Base-by-base conservation (phyloP, 2,329 filamentous ascomycete genomes). In the Ambrosiella cleistominuta region DNA sequence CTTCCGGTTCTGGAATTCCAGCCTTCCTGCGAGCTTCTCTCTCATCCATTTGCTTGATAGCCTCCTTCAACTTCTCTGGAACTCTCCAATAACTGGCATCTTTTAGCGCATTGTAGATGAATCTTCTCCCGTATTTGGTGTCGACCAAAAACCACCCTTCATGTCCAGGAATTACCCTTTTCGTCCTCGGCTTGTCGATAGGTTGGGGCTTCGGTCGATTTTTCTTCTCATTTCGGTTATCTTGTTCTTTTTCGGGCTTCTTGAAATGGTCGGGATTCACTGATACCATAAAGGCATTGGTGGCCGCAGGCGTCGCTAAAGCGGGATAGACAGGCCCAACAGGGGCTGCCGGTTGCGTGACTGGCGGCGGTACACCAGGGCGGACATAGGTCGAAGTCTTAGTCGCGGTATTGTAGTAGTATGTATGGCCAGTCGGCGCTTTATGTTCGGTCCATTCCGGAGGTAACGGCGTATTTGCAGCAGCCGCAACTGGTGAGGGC, bases 71-170 rank as follows among this genome's bases (percentile, higher is more conserved):
- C 67, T 93, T 84, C 58, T 88, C 81, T 0, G 93, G 93, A 65
- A 96, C 93, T 65, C 88, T 88, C 93, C 94, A 98, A 69, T 89
- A 89, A 69, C 90, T 97, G 63, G 89, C 78, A 42, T 91, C 86
- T 63, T 91, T 95, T 57, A 79, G 78, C 0, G 83, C 80, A 64
- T 98, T 95, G 72, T 95, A 87, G 1, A 90, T 89, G 66, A 98
- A 98, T 56, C 90, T 80, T 59, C 93, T 78, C 19, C 88, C 87
- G 62, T 91, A 82, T 67, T 88, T 96, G 0, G 93, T 98, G 67
- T 85, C 87, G n/a, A 98, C 88, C 2, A 98, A 74, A 0, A 95
- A 71, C 93, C 93, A 98, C 13, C 89, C 86, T 64, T 86, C 83
- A 64, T 82, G 86, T 1, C 84, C 84, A 0, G 89, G 89, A 51